phyloP scores from a whole-genome alignment of 2,329 filamentous ascomycete species.

The Monilinia vaccinii-corymbosi region DNA sequence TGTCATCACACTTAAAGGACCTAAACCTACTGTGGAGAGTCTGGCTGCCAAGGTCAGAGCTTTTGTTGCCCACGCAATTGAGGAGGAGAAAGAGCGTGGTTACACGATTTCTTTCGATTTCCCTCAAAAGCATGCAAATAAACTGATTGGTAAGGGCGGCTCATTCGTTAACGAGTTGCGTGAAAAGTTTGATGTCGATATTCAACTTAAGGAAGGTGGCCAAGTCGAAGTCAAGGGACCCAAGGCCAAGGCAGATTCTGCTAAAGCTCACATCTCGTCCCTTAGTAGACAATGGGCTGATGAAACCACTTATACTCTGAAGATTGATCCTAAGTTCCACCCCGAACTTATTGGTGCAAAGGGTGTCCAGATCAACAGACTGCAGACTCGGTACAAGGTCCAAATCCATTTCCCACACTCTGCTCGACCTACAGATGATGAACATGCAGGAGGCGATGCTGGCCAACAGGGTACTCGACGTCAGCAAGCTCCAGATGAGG shows the following conservation, averaged over 20 bases:
- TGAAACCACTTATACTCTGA: constrained; percentile 77
- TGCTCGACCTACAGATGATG: constrained; percentile 56
- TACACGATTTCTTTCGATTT: constrained; percentile 85
- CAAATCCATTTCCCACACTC: constrained; percentile 85
- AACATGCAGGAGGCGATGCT: constrained; percentile 60
- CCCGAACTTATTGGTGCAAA: constrained; percentile 85
- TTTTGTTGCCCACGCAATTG: constrained; percentile 80
- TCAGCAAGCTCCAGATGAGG: constrained; percentile 77
- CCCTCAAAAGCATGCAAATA: constrained; percentile 88
- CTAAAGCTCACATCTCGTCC: constrained; percentile 70
- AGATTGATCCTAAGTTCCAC: constrained; percentile 91
- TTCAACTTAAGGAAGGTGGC: constrained; percentile 78
- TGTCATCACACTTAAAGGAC: constrained; percentile 67
- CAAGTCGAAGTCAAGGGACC: constrained; percentile 94
- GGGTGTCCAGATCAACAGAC: constrained; percentile 79
- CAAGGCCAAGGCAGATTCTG: constrained; percentile 84
- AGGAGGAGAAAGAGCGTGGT: constrained; percentile 88
- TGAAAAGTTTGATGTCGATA: constrained; percentile 60
- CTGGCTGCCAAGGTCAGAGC: constrained; percentile 63
- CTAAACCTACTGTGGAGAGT: constrained; percentile 59
- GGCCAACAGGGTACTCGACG: constrained; percentile 55
- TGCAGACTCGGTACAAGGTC: constrained; percentile 89
- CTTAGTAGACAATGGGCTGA: constrained; percentile 80
- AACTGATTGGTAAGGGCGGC: constrained; percentile 62
- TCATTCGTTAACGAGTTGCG: constrained; percentile 57